Conservation (phyloP, 2,329 filamentous ascomycete species). For the Colletotrichum sp. region DNA sequence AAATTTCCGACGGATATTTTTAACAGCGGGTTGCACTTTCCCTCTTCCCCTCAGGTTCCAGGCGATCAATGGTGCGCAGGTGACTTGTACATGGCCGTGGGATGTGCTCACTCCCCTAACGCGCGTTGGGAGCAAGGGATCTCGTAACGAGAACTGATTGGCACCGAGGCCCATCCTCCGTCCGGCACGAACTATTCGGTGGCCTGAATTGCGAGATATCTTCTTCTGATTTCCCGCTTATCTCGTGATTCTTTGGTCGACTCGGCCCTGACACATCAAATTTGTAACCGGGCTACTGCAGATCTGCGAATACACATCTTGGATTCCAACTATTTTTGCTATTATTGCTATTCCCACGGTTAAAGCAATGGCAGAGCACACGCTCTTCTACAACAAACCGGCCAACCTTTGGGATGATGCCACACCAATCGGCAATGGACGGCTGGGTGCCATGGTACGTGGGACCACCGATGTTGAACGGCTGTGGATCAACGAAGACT, state of each 20-base stretch:
- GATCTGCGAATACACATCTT: neutral
- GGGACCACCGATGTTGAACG: conserved; percentile 35
- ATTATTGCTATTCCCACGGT: neutral
- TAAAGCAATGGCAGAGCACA: neutral
- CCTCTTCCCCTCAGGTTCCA: neutral
- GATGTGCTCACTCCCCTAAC: neutral
- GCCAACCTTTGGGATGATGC: neutral
- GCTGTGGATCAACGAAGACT: conserved; percentile 49
- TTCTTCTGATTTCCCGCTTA: neutral
- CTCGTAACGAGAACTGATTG: neutral
- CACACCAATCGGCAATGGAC: conserved; percentile 49
- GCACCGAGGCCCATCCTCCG: neutral
- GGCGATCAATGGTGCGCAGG: neutral
- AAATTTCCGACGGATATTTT: neutral
- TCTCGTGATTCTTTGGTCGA: neutral
- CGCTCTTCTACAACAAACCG: neutral
- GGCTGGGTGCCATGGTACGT: conserved; percentile 39
- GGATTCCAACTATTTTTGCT: neutral
- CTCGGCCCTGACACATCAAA: neutral
- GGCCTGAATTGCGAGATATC: neutral
- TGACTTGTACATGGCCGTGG: neutral
- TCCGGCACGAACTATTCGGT: neutral
- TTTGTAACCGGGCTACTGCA: neutral
- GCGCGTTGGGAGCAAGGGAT: neutral
- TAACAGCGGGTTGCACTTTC: neutral